Base-by-base conservation (phyloP, 306 rosid species). In the Carpinus viminea region DNA sequence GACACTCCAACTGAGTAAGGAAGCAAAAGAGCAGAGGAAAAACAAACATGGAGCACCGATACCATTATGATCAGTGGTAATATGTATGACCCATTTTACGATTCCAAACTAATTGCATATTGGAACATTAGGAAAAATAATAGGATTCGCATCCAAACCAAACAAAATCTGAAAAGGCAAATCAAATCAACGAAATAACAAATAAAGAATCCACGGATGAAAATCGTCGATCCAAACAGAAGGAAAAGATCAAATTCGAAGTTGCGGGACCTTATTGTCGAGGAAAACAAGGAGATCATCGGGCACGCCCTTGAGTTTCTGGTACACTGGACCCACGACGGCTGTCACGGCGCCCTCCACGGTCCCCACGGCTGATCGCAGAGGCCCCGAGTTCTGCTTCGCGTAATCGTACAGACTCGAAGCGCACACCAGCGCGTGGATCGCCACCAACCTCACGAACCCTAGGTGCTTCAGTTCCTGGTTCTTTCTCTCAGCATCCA, bases 371-470 rank as follows among this genome's bases (percentile, higher is more conserved):
- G 90, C 47, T 38, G 95, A 86, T 88, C 93, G 83, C 81, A 92
- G 56, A 80, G 95, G 84, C 17, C 97, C 96, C 0, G 92, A 90
- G 66, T 91, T 92, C 64, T 78, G 84, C 84, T 92, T 95, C 13
- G 93, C 91, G 65, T 85, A 95, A 26, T 80, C 90, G 75, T 89
- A 92, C 48, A 95, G 84, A 84, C 76, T 83, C 68, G 88, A 86
- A 18, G 82, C 81, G 64, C 86, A 78, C 20, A 76, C 78, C 64
- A 80, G 80, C 36, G 89, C 72, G 43, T 81, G 90, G 78, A 93
- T 80, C 48, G 90, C 87, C 55, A 83, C 91, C 17, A 82, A 53
- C 83, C 90, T 90, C 73, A 87, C 88, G 85, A 88, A 82, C 15
- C 90, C 88, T 24, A 94, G 80, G 24, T 85, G 92, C 84, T 88